These are phyloP conservation scores for Setaria italica DNA, from an alignment of 202 grass and related monocot species.

Conservation along the genomic window DNA sequence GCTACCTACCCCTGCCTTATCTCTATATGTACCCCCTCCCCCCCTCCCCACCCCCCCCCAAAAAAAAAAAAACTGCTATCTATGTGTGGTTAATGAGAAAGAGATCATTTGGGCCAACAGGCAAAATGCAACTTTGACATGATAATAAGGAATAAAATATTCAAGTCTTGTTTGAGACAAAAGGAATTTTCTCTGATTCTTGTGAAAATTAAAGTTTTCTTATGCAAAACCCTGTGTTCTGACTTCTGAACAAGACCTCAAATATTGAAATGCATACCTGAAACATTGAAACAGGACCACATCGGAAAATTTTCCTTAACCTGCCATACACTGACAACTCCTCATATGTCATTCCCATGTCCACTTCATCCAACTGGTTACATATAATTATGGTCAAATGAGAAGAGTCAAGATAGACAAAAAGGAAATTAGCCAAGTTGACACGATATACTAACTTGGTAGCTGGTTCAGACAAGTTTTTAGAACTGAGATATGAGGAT, in stretches of 20 bases:
- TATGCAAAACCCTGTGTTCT: not conserved
- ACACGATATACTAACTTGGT: conserved; percentile 4
- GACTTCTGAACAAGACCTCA: not conserved
- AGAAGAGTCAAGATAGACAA: conserved; percentile 13
- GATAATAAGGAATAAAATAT: conserved; percentile 10
- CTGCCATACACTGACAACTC: conserved; percentile 94
- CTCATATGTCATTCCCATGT: conserved; percentile 99
- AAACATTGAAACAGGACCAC: conserved; percentile 95
- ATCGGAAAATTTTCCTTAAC: conserved; percentile 97
- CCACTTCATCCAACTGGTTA: conserved; percentile 92
- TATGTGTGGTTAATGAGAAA: too few species aligned
- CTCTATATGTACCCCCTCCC: too few species aligned
- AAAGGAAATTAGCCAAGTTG: not conserved
- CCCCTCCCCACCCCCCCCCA: too few species aligned
- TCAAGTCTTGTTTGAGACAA: not conserved
- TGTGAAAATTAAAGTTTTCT: not conserved
- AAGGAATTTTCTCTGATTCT: conserved; percentile 15
- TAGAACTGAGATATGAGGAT: conserved; percentile 1
- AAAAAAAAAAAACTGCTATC: too few species aligned
- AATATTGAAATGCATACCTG: conserved; percentile 67
- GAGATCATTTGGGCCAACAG: too few species aligned
- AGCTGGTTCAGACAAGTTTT: not conserved
- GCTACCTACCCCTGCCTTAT: too few species aligned
- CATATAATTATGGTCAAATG: conserved; percentile 42
- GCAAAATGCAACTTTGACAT: not conserved